Evolutionary conservation across 805 yeast species (phyloP).

Genomic region (Yarrowia sp.): DNA sequence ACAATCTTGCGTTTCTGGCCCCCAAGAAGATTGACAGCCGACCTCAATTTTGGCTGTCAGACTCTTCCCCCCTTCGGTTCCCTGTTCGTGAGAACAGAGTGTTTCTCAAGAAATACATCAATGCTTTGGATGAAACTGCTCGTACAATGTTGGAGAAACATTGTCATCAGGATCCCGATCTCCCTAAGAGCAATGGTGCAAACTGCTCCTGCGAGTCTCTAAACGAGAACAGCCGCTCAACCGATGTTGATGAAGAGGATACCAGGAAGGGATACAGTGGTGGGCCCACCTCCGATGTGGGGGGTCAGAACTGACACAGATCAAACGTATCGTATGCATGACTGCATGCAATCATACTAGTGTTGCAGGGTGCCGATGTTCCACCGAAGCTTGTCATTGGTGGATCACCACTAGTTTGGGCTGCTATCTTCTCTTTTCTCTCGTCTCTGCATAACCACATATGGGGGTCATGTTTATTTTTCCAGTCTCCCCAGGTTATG

Average conservation of each 20-base stretch:
- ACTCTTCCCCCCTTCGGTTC: constrained; percentile 61
- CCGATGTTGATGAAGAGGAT: background rate
- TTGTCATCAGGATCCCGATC: background rate
- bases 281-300: background rate
- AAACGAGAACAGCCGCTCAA: background rate
- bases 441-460: background rate
- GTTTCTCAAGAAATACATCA: constrained; percentile 37
- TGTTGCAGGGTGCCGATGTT: constrained; percentile 2
- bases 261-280: background rate
- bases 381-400: background rate
- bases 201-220: background rate
- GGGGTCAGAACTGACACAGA: background rate
- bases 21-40: constrained; percentile 29
- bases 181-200: background rate
- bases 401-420: background rate
- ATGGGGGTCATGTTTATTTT: background rate
- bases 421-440: background rate
- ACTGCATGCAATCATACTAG: background rate
- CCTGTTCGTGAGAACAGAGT: constrained; percentile 70
- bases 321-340: background rate
- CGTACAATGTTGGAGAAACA: background rate
- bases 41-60: constrained; percentile 54
- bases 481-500: background rate
- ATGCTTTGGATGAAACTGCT: constrained; percentile 29
- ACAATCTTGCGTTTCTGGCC: constrained; percentile 28